Conservation (phyloP, 345 rosid species). For the Ceriops decandra region DNA sequence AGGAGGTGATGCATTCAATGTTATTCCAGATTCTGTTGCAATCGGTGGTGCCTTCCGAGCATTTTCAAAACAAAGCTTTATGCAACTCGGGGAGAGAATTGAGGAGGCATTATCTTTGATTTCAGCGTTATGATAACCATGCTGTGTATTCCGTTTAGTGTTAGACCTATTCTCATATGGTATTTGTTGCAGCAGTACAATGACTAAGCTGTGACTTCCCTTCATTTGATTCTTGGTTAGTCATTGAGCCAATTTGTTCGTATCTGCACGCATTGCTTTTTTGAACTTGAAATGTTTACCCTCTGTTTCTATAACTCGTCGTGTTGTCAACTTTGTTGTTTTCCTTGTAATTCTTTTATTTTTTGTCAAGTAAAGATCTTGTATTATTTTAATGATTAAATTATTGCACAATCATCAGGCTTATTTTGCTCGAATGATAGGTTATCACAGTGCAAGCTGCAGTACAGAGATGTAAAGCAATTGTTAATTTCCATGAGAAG, state of each 20-base stretch:
- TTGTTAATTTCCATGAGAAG: conserved; percentile 41
- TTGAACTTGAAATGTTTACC: neutral
- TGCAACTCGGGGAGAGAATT: no score
- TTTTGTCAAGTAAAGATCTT: neutral
- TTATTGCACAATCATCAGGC: neutral
- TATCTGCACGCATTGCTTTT: neutral
- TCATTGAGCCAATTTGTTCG: neutral
- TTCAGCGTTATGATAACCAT: neutral
- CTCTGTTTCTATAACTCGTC: neutral
- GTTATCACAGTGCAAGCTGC: conserved; percentile 83
- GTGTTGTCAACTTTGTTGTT: neutral
- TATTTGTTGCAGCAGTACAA: neutral
- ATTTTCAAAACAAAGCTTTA: no score
- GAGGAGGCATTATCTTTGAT: no score
- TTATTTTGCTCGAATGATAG: conserved; percentile 33
- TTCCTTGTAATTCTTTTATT: neutral
- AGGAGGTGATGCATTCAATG: no score
- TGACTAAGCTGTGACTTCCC: neutral
- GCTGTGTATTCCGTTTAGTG: neutral
- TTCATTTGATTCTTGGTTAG: no score
- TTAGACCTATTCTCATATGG: neutral
- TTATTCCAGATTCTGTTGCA: no score
- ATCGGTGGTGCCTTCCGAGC: no score
- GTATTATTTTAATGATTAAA: neutral
- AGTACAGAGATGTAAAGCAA: conserved; percentile 79